These are phyloP conservation scores for Aureobasidium sp. DNA, from an alignment of 2,329 filamentous ascomycete genomes.

Conservation along the genomic window DNA sequence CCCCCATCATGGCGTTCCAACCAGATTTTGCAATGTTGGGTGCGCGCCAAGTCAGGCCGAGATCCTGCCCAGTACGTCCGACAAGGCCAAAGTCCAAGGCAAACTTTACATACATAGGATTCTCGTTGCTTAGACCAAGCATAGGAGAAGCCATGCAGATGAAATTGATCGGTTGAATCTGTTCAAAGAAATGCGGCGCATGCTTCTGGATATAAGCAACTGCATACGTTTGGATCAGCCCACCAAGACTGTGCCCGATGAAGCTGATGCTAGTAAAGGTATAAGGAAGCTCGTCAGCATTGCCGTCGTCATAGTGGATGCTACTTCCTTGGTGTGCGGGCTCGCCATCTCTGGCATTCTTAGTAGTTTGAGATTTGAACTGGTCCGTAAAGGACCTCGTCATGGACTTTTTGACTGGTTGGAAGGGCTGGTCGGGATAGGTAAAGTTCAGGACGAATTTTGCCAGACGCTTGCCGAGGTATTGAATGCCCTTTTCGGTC, in stretches of 20 bases:
- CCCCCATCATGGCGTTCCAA: slow-evolving; percentile 81
- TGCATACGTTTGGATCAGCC: slow-evolving; percentile 85
- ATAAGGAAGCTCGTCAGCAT: slow-evolving; percentile 55
- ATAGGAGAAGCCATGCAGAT: slow-evolving; percentile 82
- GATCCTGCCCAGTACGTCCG: slow-evolving; percentile 89
- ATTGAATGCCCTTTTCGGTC: slow-evolving; percentile 94
- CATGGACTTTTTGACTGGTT: slow-evolving; percentile 57
- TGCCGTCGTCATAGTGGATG: slow-evolving; percentile 44
- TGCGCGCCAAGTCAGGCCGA: slow-evolving; percentile 89
- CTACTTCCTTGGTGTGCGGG: slow-evolving; percentile 54
- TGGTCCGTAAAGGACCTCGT: slow-evolving; percentile 42
- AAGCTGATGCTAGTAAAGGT: slow-evolving; percentile 93
- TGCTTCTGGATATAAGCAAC: slow-evolving; percentile 96
- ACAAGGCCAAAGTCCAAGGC: slow-evolving; percentile 93
- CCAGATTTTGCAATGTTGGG: slow-evolving; percentile 78
- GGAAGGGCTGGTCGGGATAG: slow-evolving; percentile 86
- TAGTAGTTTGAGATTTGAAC: slow-evolving; percentile 39
- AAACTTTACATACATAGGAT: slow-evolving; percentile 94
- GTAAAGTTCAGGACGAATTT: slow-evolving; percentile 86
- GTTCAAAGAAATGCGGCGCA: slow-evolving; percentile 80
- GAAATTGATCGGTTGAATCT: slow-evolving; percentile 84
- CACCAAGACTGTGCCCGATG: slow-evolving; percentile 84
- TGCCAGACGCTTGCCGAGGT: slow-evolving; percentile 87
- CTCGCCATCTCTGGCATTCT: slow-evolving; percentile 42
- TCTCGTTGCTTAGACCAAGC: slow-evolving; percentile 90